These are phyloP conservation scores for Eustoma russellianum DNA, from an alignment of 257 asterid species.

Conservation along the genomic window DNA sequence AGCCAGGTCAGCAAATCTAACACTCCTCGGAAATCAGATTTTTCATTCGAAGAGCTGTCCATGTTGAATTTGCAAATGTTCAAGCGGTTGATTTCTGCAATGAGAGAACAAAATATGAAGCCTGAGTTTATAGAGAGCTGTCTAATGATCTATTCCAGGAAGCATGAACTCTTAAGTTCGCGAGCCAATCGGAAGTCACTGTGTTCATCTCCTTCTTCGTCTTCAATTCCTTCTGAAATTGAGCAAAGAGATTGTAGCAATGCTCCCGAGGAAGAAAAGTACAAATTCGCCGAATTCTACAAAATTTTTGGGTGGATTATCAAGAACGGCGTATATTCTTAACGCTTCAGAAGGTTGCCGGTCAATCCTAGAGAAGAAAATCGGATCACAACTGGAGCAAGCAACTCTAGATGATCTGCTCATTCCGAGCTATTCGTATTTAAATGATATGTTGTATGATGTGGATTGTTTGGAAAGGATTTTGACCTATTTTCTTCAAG, in stretches of 20 bases:
- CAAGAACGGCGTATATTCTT: constrained; percentile 65
- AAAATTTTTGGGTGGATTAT: constrained; percentile 53
- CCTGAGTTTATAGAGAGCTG: constrained; percentile 74
- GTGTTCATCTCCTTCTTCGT: constrained; percentile 15
- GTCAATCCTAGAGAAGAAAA: constrained; percentile 67
- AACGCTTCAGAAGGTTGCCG: constrained; percentile 58
- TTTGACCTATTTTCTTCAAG: constrained; percentile 43
- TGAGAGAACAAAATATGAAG: constrained; percentile 51
- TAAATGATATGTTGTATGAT: constrained; percentile 78
- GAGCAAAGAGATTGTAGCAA: constrained; percentile 70
- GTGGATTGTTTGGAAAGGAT: constrained; percentile 85
- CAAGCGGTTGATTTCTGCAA: constrained; percentile 48
- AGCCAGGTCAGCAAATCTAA: background rate
- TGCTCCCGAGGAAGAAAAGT: constrained; percentile 48
- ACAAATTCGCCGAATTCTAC: constrained; percentile 30
- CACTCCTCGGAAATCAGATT: constrained; percentile 22
- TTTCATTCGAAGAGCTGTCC: constrained; percentile 69
- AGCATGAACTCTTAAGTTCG: constrained; percentile 62
- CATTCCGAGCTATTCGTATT: constrained; percentile 84
- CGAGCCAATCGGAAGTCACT: constrained; percentile 48
- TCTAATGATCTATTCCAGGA: constrained; percentile 59
- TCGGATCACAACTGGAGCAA: constrained; percentile 74
- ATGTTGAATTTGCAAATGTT: constrained; percentile 42
- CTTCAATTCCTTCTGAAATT: constrained; percentile 49
- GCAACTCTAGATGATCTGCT: constrained; percentile 79